Base-by-base conservation (phyloP, 768 basidiomycete genomes). In the Candolleomyces eurysporus region DNA sequence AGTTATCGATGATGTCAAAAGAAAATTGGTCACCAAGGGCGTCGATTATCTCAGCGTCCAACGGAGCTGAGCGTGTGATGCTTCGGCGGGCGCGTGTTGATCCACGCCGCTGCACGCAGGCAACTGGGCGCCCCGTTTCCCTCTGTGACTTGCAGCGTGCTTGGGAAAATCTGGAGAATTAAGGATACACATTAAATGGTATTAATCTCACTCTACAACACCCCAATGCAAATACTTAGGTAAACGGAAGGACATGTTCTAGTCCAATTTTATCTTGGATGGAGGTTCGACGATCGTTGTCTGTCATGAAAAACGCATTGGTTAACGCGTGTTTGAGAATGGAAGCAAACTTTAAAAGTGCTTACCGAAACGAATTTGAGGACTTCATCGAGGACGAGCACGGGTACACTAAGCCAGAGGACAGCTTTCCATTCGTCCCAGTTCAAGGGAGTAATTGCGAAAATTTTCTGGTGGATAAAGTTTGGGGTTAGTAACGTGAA, bases 381-480 rank as follows among this genome's bases (percentile, higher is more conserved):
- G 26, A 90, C 67, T 74, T 98, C 97, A 74, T 98, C 96, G 52
- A 98, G 88, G 52, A 91, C 56, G 43, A 99, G 70, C 39, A 99
- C 94, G 19, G 96, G 96, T 6, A 86, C 87, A 65, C 92, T 94
- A 64, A 98, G 82, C 66, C 81, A 84, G 63, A 99, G 73, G 9
- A 99, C 96, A 17, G 94, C 95, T 73, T 89, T 87, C 96, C 96
- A 99, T 75, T 99, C 96, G 21, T 73, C 74, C 91, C 89, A 94
- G 80, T 98, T 96, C 62, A 99, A 83, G 4, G 96, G 94, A 0
- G 90, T 89, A 72, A 98, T 97, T 48, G 90, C 92, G 71, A 98
- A 98, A 61, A 97, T 70, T 7, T 87, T 79, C 91, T 94, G 66
- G 32, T 17, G 13, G 40, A 43, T 42, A n/a, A 48, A 19, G 57